Evolutionary conservation across 1,284 basidiomycete genomes (phyloP).

Genomic region (Puccinia hordei): DNA sequence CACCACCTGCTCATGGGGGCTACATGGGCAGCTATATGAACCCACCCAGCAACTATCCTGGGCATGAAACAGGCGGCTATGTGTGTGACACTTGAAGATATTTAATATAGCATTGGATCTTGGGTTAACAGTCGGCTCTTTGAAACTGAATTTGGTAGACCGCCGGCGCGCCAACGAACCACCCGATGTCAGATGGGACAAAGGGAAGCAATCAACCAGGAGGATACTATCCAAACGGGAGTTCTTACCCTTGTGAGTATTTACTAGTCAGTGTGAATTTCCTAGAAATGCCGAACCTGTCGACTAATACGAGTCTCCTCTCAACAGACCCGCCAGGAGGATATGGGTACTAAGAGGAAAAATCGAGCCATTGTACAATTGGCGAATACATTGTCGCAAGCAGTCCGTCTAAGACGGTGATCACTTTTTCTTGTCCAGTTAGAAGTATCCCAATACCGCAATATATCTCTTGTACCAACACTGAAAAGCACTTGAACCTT

Average conservation of each 20-base stretch:
- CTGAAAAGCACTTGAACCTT: no score
- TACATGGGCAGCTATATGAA: slow-evolving; percentile 25
- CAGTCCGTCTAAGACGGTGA: no score
- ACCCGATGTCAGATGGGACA: not conserved
- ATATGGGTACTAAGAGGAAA: not conserved
- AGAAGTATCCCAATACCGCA: no score
- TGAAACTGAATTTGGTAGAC: slow-evolving; percentile 2
- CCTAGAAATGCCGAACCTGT: not conserved
- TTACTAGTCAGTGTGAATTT: not conserved
- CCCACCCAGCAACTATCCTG: not conserved
- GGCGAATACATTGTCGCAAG: no score
- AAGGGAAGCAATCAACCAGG: slow-evolving; percentile 12
- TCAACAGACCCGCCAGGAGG: slow-evolving; percentile 12
- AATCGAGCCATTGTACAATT: not conserved
- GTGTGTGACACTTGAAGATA: not conserved
- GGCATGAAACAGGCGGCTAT: slow-evolving; percentile 4
- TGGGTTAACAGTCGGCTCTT: not conserved
- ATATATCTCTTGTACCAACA: no score
- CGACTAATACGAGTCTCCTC: not conserved
- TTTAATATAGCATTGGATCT: not conserved
- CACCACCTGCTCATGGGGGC: not conserved
- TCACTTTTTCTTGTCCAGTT: no score
- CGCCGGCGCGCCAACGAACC: not conserved
- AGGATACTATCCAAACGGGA: slow-evolving; percentile 16
- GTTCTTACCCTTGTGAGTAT: slow-evolving; percentile 15